A percentile compares a stretch with the other conserved stretches of the same genome.
Evolutionary conservation across 176 grass and related monocot genomes (phyloP).

Genomic region (Phoenix roebelenii): DNA sequence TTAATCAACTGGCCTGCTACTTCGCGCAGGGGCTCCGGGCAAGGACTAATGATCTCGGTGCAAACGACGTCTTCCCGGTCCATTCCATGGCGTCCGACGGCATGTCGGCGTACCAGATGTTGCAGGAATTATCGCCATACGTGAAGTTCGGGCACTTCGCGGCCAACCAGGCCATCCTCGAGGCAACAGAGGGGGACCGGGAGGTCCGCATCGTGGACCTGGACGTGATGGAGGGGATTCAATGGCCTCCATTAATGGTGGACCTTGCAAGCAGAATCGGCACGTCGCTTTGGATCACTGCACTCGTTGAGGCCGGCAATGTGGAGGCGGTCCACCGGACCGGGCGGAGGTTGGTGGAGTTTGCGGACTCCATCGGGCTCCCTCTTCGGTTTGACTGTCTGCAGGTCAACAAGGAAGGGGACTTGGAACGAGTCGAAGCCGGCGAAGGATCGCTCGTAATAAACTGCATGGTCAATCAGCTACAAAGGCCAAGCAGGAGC

Average conservation of each 20-base stretch:
- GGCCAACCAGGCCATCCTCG: constrained; percentile 50
- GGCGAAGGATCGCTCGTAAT: not conserved
- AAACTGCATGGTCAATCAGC: constrained; percentile 9
- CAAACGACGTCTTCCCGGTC: not conserved
- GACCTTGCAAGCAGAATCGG: constrained; percentile 31
- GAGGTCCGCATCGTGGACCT: constrained; percentile 39
- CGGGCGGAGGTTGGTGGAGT: constrained; percentile 23
- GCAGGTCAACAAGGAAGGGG: not conserved
- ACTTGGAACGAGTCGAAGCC: not conserved
- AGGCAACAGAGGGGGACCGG: constrained; percentile 8
- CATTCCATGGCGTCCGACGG: not conserved
- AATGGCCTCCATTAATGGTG: constrained; percentile 53
- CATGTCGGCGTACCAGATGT: constrained; percentile 34
- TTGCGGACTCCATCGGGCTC: constrained; percentile 30
- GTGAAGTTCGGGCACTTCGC: constrained; percentile 49
- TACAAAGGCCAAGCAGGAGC: constrained; percentile 13
- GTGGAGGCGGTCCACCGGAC: not conserved
- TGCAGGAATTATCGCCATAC: constrained; percentile 41
- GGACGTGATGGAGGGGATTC: constrained; percentile 36
- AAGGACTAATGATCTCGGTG: constrained; percentile 1
- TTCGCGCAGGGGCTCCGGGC: constrained; percentile 31
- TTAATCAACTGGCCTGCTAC: constrained; percentile 28
- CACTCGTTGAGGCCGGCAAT: constrained; percentile 11
- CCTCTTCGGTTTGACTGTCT: constrained; percentile 23
- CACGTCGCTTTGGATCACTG: constrained; percentile 28